A percentile compares a stretch with the other conserved stretches of the same genome.
Conservation (phyloP, 2,329 filamentous ascomycete genomes). For the Colletotrichum eleusines region DNA sequence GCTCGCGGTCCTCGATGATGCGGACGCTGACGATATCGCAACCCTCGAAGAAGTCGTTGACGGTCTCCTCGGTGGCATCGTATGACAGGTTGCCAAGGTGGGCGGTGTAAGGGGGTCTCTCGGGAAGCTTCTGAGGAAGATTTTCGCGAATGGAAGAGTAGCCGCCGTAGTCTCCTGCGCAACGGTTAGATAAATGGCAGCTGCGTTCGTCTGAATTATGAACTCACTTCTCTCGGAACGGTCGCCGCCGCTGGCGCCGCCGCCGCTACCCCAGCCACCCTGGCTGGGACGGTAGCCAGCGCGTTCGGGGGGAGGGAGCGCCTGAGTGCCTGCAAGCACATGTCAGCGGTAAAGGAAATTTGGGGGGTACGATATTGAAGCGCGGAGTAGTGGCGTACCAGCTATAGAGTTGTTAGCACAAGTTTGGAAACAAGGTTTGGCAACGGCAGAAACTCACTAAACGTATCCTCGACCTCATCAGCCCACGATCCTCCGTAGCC, state of each 20-base stretch:
- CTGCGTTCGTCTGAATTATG: conserved; percentile 8
- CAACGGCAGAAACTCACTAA: conserved; percentile 67
- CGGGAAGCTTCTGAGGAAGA: conserved; percentile 68
- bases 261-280: conserved; percentile 55
- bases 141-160: conserved; percentile 67
- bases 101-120: conserved; percentile 93
- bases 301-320: conserved; percentile 65
- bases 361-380: background rate
- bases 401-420: conserved; percentile 50
- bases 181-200: conserved; percentile 10
- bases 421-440: conserved; percentile 4
- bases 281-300: conserved; percentile 47
- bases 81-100: conserved; percentile 98
- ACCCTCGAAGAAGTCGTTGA: conserved; percentile 85
- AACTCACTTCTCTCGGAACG: conserved; percentile 56
- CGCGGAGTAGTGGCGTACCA: conserved; percentile 49
- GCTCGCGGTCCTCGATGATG: conserved; percentile 96
- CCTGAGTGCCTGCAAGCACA: conserved; percentile 63
- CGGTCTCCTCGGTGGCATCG: conserved; percentile 86
- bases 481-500: conserved; percentile 88
- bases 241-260: conserved; percentile 43
- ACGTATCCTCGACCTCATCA: conserved; percentile 96
- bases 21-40: conserved; percentile 92
- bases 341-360: conserved; percentile 18
- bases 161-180: conserved; percentile 39